Base-by-base conservation (phyloP, 192 early-diverging fungal species). In the Dimargaris verticillata region DNA sequence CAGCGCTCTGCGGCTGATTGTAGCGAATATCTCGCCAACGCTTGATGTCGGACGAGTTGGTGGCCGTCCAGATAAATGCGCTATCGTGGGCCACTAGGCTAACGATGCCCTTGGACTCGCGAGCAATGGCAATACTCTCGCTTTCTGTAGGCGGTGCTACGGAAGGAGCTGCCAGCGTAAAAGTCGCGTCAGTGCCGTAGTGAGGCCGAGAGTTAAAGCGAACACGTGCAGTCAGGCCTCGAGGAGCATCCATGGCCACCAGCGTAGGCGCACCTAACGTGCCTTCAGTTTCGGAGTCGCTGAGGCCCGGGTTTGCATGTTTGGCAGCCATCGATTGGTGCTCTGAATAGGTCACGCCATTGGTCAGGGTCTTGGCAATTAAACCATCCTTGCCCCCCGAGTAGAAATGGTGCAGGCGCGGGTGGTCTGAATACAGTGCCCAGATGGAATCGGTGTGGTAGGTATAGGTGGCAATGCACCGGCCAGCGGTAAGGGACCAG, bases 11-110 rank as follows among this genome's bases (percentile, higher is more conserved):
- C 17, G 48, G 60, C 24, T 38, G 45, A 38, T 64, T 45, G 28
- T 59, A 44, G n/a, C 25, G 46, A 59, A 73, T 70, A 24, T 72
- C 65, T 29, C 58, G 63, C 91, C 92, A 97, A 68, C 91, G 83
- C 48, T 91, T 88, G 57, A 98, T 76, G 44, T 70, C 80, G 5
- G 91, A 87, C 15, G 78, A 80, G 48, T 79, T 80, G 9, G 95
- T 95, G 0, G 93, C 93, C 1, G 93, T 92, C 92, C 91, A 95
- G 14, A 95, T 75, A 63, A 83, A 92, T 57, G 79, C 72, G 68
- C 95, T 86, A 41, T 94, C 83, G 18, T 87, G 74, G 1, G 88
- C 90, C 20, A 87, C 88, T 64, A 88, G 82, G 72, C 86, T 88
- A n/a, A 83, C 75, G 14, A 98, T 83, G 7, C 90, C 88, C 6